Evolutionary conservation across 2,329 filamentous ascomycete genomes (phyloP).

Genomic region (Colletotrichum scovillei): DNA sequence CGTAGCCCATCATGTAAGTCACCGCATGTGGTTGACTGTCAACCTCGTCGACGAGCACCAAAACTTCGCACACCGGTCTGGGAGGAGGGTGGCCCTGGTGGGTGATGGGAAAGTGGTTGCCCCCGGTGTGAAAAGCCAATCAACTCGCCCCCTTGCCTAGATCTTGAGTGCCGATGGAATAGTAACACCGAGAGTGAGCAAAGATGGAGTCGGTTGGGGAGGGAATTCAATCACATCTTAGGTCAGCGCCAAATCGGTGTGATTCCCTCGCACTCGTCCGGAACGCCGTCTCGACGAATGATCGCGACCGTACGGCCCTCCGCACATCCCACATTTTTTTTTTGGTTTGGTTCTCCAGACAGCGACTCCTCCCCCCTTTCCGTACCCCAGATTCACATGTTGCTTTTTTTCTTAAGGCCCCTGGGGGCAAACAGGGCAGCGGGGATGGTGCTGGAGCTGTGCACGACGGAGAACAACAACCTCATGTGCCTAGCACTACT

Average conservation of each 20-base stretch:
- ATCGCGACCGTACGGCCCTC: slow-evolving; percentile 12
- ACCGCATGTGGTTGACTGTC: too few species aligned
- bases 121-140: slow-evolving; percentile 29
- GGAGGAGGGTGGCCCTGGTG: neutral
- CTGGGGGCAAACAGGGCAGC: neutral
- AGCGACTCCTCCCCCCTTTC: neutral
- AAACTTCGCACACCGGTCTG: slow-evolving; percentile 12
- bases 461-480: neutral
- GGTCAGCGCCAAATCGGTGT: slow-evolving; percentile 30
- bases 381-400: slow-evolving; percentile 20
- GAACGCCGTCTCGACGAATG: slow-evolving; percentile 5
- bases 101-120: neutral
- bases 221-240: neutral
- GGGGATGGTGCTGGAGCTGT: neutral
- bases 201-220: neutral
- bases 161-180: neutral
- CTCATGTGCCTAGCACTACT: neutral
- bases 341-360: neutral
- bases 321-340: neutral
- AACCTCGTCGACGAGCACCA: too few species aligned
- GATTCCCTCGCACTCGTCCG: slow-evolving; percentile 25
- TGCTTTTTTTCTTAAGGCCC: slow-evolving; percentile 3
- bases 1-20: too few species aligned
- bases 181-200: neutral
- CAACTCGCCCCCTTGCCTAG: neutral